Percentiles rank a stretch among this genome's conserved stretches.
These are phyloP conservation scores for Darksidea phi DNA, from an alignment of 495 filamentous ascomycete species.

Conservation along the genomic window DNA sequence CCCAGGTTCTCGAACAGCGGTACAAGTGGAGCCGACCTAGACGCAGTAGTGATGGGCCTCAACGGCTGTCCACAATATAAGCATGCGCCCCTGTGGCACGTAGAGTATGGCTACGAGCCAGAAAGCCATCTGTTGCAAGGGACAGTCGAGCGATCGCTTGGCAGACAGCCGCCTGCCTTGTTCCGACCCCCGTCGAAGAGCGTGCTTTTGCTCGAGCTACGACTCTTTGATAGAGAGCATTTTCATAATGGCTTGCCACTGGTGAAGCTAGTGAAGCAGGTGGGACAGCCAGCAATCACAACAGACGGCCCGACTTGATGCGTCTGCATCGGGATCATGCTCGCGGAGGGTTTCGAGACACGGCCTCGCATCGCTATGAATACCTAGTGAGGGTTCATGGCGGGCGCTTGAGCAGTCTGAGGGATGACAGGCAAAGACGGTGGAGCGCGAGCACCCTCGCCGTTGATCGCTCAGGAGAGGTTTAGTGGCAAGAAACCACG, in stretches of 20 bases:
- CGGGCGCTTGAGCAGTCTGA: constrained; percentile 5
- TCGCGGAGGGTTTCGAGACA: not conserved
- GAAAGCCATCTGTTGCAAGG: constrained; percentile 16
- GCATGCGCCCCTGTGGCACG: constrained; percentile 23
- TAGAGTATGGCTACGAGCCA: constrained; percentile 17
- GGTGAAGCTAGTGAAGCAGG: not conserved
- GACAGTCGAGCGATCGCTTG: constrained; percentile 14
- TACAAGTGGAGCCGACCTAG: constrained; percentile 10
- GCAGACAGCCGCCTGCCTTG: constrained; percentile 1
- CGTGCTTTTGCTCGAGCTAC: not conserved
- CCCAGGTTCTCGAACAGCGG: constrained; percentile 24
- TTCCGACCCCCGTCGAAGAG: not conserved
- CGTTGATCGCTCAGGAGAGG: constrained; percentile 17
- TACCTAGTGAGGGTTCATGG: not conserved
- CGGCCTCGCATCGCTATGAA: constrained; percentile 9
- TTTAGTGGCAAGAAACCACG: constrained; percentile 15
- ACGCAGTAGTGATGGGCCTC: constrained; percentile 19
- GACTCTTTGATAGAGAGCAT: constrained; percentile 10
- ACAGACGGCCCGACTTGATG: constrained; percentile 21
- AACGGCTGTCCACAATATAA: constrained; percentile 26
- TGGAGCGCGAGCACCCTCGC: constrained; percentile 3
- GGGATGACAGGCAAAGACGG: not conserved
- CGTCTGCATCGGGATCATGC: not conserved
- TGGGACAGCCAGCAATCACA: not conserved
- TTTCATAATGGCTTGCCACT: not conserved